Conservation (phyloP, 139 green algal species). For the Microglena sp. region DNA sequence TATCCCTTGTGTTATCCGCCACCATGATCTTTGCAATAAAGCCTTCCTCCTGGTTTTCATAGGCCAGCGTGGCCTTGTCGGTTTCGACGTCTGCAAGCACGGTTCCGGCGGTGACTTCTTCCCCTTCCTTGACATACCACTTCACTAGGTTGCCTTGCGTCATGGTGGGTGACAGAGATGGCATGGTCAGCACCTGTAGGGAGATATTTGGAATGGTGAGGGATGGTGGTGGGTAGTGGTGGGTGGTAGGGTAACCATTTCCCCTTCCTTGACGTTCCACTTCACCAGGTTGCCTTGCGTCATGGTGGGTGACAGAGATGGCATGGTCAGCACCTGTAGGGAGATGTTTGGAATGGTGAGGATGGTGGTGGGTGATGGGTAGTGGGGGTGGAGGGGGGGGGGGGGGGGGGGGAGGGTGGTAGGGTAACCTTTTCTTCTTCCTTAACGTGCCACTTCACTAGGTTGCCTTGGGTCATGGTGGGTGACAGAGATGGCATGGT, state of each 20-base stretch:
- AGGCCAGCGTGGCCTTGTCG: slow-evolving; percentile 73
- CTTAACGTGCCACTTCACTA: slow-evolving; percentile 52
- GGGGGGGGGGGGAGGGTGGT: no score
- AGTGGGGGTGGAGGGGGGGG: no score
- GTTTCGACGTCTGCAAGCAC: slow-evolving; percentile 89
- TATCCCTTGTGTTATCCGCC: slow-evolving; percentile 49
- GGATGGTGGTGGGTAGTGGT: no score
- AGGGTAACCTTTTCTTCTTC: slow-evolving; percentile 42
- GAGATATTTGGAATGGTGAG: slow-evolving; percentile 2
- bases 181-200: slow-evolving; percentile 59
- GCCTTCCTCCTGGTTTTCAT: slow-evolving; percentile 63
- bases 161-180: slow-evolving; percentile 86
- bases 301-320: slow-evolving; percentile 86
- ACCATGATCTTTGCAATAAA: slow-evolving; percentile 66
- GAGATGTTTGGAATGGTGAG: not conserved
- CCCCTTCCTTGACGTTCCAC: slow-evolving; percentile 54
- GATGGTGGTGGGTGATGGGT: no score
- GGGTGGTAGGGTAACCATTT: slow-evolving; percentile 39
- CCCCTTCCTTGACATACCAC: slow-evolving; percentile 54
- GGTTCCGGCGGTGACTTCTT: slow-evolving; percentile 44
- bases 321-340: slow-evolving; percentile 59
- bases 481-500: slow-evolving; percentile 81
- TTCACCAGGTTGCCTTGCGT: slow-evolving; percentile 56
- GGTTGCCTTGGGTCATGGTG: slow-evolving; percentile 79
- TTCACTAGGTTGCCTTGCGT: slow-evolving; percentile 56